Evolutionary conservation across 495 filamentous ascomycete genomes (phyloP).

Genomic region (Penicillium waksmanii): DNA sequence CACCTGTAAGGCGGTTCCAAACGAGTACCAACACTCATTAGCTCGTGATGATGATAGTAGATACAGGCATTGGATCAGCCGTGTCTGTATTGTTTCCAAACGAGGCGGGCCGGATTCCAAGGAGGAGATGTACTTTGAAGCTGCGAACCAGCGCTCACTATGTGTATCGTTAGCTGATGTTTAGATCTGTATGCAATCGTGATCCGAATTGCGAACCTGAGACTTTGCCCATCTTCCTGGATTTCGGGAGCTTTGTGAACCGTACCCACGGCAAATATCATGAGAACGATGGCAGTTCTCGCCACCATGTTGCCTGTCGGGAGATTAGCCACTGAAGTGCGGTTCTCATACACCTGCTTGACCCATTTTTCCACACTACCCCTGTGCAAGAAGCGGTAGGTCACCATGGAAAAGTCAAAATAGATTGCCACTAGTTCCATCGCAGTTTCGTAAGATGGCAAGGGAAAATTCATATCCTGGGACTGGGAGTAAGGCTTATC

Average conservation of each 20-base stretch:
- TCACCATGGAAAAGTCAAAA: conserved; percentile 54
- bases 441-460: conserved; percentile 43
- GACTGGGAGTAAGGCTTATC: conserved; percentile 45
- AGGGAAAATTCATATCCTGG: conserved; percentile 33
- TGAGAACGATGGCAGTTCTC: conserved; percentile 47
- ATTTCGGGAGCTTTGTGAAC: conserved; percentile 37
- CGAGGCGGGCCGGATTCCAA: conserved; percentile 48
- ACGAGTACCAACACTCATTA: conserved; percentile 55
- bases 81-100: conserved; percentile 49
- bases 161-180: not conserved
- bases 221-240: conserved; percentile 25
- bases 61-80: conserved; percentile 50
- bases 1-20: conserved; percentile 50
- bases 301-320: conserved; percentile 44
- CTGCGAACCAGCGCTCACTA: conserved; percentile 49
- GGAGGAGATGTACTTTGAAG: conserved; percentile 46
- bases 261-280: conserved; percentile 48
- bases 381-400: conserved; percentile 50
- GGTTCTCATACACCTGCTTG: conserved; percentile 40
- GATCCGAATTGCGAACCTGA: conserved; percentile 30
- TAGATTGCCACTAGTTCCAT: conserved; percentile 43
- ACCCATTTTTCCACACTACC: conserved; percentile 47
- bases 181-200: not conserved
- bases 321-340: conserved; percentile 39
- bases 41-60: conserved; percentile 50